Percentiles rank a stretch among this genome's conserved stretches.
These are phyloP conservation scores for Geranium brycei DNA, from an alignment of 345 rosid genomes.

Conservation along the genomic window DNA sequence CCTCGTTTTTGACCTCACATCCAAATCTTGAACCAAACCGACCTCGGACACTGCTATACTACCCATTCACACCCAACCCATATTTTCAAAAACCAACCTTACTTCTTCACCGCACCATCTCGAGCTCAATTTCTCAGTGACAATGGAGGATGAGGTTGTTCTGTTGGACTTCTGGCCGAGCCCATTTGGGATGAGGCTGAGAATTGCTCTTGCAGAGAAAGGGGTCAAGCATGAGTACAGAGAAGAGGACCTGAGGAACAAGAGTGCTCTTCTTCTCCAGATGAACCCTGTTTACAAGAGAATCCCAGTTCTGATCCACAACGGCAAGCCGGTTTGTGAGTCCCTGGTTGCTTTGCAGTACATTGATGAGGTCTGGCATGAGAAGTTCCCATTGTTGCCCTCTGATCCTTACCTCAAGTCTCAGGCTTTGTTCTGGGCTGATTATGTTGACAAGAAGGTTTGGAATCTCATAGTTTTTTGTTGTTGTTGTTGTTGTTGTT, in stretches of 20 bases:
- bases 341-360: conserved; percentile 13
- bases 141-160: conserved; percentile 9
- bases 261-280: conserved; percentile 12
- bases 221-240: conserved; percentile 8
- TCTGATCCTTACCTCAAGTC: conserved; percentile 6
- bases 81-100: too few species aligned
- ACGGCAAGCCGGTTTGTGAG: conserved; percentile 6
- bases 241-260: conserved; percentile 13
- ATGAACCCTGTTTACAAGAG: conserved; percentile 13
- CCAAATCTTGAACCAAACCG: too few species aligned
- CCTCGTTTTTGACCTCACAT: too few species aligned
- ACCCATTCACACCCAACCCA: too few species aligned
- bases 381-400: conserved; percentile 10
- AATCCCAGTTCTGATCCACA: conserved; percentile 1
- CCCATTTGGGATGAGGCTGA: conserved; percentile 13
- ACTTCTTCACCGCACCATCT: too few species aligned
- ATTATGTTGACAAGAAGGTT: conserved; percentile 14
- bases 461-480: neutral
- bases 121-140: neutral
- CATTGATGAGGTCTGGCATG: conserved; percentile 9
- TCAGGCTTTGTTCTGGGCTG: conserved; percentile 13
- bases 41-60: too few species aligned
- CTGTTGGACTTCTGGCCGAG: conserved; percentile 12
- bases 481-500: too few species aligned
- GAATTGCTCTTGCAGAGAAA: conserved; percentile 12